phyloP scores from a whole-genome alignment of 768 basidiomycete genomes.

The Pluteus cervinus region DNA sequence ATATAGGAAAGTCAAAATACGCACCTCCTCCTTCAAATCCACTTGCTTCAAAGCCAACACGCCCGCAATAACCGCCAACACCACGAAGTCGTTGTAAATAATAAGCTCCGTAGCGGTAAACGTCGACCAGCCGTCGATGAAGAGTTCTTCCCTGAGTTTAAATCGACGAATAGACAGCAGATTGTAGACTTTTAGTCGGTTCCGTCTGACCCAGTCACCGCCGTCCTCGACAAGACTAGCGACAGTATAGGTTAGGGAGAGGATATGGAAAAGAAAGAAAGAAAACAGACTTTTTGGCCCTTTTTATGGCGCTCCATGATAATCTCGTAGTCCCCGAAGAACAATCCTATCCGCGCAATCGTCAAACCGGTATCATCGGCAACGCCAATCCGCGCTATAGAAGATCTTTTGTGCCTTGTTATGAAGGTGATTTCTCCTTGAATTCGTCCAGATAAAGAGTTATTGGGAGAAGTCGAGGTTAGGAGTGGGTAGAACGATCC shows the following conservation, averaged over 20 bases:
- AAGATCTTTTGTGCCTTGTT: conserved; percentile 55
- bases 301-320: conserved; percentile 64
- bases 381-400: conserved; percentile 81
- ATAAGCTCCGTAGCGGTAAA: conserved; percentile 91
- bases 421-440: conserved; percentile 57
- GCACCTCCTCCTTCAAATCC: conserved; percentile 87
- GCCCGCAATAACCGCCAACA: conserved; percentile 72
- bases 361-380: conserved; percentile 89
- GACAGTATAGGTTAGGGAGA: not conserved
- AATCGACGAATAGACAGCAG: conserved; percentile 84
- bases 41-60: conserved; percentile 70
- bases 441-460: conserved; percentile 66
- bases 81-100: conserved; percentile 85
- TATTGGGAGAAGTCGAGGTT: conserved; percentile 81
- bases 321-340: conserved; percentile 73
- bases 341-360: conserved; percentile 84
- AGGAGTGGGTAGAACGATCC: conserved; percentile 78
- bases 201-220: conserved; percentile 96
- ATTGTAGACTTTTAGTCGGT: conserved; percentile 92
- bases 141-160: conserved; percentile 73
- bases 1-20: conserved; percentile 3
- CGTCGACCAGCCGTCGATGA: conserved; percentile 87
- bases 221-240: conserved; percentile 92
- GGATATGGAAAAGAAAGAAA: too few relatives aligned
- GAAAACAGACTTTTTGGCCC: conserved; percentile 69